These are phyloP conservation scores for Ceratobasidium sp. DNA, from an alignment of 1,284 basidiomycete genomes.

Conservation along the genomic window DNA sequence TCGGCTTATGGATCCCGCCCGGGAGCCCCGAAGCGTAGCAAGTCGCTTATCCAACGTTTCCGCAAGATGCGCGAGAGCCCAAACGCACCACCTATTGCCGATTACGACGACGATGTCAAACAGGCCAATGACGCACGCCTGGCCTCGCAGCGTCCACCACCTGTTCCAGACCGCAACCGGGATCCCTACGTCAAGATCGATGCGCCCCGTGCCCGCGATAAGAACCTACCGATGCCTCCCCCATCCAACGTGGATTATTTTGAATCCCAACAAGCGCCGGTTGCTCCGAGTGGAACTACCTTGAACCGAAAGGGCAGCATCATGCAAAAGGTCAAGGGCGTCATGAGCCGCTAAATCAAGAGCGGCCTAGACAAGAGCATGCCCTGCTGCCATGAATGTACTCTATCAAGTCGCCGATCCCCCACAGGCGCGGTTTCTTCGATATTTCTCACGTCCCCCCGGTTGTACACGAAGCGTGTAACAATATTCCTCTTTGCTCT, in stretches of 20 bases:
- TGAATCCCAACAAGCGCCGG: conserved; percentile 10
- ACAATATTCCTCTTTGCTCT: conserved; percentile 7
- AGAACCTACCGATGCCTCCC: conserved; percentile 40
- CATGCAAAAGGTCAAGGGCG: conserved; percentile 47
- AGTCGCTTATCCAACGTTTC: conserved; percentile 53
- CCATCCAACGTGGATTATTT: conserved; percentile 46
- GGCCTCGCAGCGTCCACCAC: conserved; percentile 22
- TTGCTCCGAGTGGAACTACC: conserved; percentile 1
- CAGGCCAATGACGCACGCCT: conserved; percentile 27
- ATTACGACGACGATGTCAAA: conserved; percentile 30
- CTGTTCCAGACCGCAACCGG: conserved; percentile 21
- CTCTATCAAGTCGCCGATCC: conserved; percentile 17
- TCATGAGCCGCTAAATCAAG: conserved; percentile 43
- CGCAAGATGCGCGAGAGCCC: conserved; percentile 52
- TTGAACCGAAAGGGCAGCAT: conserved; percentile 45
- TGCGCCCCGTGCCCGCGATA: conserved; percentile 18
- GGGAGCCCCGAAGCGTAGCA: conserved; percentile 49
- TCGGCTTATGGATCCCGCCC: conserved; percentile 46
- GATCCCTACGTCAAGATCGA: conserved; percentile 15
- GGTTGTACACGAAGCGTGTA: conserved; percentile 34
- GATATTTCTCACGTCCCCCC: conserved; percentile 21
- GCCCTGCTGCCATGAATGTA: background rate
- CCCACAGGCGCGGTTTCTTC: conserved; percentile 20
- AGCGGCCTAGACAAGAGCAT: background rate
- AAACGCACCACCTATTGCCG: conserved; percentile 48